phyloP scores from a whole-genome alignment of 805 yeast genomes.

The Candida montana region DNA sequence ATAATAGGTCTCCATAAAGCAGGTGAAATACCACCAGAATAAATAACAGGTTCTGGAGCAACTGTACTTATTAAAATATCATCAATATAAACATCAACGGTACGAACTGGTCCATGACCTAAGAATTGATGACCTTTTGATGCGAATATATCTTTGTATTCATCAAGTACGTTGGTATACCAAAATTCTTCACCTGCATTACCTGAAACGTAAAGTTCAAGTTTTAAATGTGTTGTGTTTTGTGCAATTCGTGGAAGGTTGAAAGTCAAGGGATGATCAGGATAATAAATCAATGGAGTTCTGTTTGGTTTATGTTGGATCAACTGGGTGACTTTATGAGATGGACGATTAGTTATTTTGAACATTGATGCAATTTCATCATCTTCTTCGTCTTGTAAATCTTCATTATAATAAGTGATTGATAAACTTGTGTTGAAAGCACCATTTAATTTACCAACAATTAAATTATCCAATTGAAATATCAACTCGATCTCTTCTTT shows the following conservation, averaged over 20 bases:
- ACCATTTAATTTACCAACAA: conserved; percentile 54
- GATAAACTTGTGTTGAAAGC: conserved; percentile 47
- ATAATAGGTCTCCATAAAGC: conserved; percentile 79
- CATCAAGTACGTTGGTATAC: conserved; percentile 59
- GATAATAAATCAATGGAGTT: conserved; percentile 44
- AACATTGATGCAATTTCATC: conserved; percentile 13
- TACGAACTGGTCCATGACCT: conserved; percentile 71
- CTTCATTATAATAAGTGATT: conserved; percentile 43
- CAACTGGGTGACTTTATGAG: conserved; percentile 15
- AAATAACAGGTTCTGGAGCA: conserved; percentile 69
- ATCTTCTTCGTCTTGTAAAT: conserved; percentile 15
- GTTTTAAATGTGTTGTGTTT: conserved; percentile 47
- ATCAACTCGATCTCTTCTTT: conserved; percentile 34
- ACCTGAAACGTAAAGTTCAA: conserved; percentile 65
- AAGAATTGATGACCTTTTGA: conserved; percentile 34
- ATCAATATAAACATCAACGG: conserved; percentile 56
- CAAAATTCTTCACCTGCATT: conserved; percentile 81
- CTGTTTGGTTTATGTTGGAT: conserved; percentile 19
- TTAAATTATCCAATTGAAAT: conserved; percentile 62
- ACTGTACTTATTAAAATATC: conserved; percentile 55
- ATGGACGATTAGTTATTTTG: conserved; percentile 19
- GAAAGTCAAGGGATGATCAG: conserved; percentile 31
- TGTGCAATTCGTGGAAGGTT: conserved; percentile 41
- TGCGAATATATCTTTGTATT: conserved; percentile 35
- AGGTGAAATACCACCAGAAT: conserved; percentile 80